Evolutionary conservation across 2,329 filamentous ascomycete species (phyloP).

Genomic region (Aspergillus sp.): DNA sequence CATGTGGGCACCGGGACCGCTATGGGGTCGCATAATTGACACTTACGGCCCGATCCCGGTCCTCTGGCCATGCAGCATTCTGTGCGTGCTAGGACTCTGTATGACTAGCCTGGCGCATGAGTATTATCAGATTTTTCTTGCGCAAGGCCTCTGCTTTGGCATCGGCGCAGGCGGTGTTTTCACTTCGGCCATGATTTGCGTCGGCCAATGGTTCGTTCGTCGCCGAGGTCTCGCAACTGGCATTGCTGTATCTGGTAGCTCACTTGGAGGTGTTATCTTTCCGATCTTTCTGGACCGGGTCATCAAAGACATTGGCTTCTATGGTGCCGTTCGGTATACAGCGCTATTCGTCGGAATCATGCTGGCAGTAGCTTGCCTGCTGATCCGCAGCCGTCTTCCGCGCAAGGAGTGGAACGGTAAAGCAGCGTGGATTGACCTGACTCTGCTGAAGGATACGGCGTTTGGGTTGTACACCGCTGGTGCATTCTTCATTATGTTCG

Average conservation of each 20-base stretch:
- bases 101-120: constrained; percentile 20
- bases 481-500: constrained; percentile 29
- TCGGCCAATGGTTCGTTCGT: constrained; percentile 23
- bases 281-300: constrained; percentile 26
- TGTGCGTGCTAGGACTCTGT: constrained; percentile 17
- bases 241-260: constrained; percentile 15
- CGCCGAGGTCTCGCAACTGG: constrained; percentile 19
- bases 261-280: constrained; percentile 27
- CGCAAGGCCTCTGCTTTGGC: constrained; percentile 21
- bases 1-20: constrained; percentile 33
- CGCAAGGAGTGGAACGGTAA: constrained; percentile 32
- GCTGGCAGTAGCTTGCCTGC: constrained; percentile 19
- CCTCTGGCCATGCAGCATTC: constrained; percentile 16
- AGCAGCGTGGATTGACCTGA: constrained; percentile 30
- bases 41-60: constrained; percentile 17
- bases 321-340: constrained; percentile 25
- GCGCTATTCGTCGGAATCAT: constrained; percentile 26
- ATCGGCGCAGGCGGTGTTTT: constrained; percentile 22
- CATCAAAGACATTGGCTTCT: constrained; percentile 21
- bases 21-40: constrained; percentile 20
- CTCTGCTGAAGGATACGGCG: constrained; percentile 26
- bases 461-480: constrained; percentile 31
- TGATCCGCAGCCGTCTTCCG: constrained; percentile 29
- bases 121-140: constrained; percentile 22
- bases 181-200: constrained; percentile 17